phyloP scores from a whole-genome alignment of 148 eudicot species.

The Rhododendron vialii region DNA sequence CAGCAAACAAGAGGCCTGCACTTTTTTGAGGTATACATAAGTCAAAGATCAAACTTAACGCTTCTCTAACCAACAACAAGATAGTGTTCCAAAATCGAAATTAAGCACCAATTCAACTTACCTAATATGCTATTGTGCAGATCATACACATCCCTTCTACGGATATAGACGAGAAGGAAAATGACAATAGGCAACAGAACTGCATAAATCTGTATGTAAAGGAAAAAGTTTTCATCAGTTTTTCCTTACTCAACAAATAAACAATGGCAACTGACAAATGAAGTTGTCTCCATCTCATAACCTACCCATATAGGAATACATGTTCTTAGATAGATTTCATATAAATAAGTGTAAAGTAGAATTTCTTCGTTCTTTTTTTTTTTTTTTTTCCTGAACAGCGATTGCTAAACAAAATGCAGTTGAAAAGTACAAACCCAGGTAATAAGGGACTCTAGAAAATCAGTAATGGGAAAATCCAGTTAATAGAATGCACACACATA shows the following conservation, averaged over 20 bases:
- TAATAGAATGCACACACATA: neutral
- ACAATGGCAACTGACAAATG: neutral
- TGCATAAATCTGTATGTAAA: conserved; percentile 45
- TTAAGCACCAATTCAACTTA: conserved; percentile 11
- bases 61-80: neutral
- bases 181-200: conserved; percentile 56
- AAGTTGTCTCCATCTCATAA: neutral
- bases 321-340: neutral
- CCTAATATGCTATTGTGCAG: conserved; percentile 74
- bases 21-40: neutral
- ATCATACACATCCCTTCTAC: conserved; percentile 66
- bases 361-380: neutral
- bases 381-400: too few relatives aligned
- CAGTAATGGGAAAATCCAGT: neutral
- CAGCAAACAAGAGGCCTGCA: conserved; percentile 63
- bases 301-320: neutral
- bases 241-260: neutral
- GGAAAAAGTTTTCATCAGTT: neutral
- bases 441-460: neutral
- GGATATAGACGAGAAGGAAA: conserved; percentile 45
- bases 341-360: neutral
- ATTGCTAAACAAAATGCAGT: neutral
- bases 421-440: neutral
- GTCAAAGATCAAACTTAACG: neutral
- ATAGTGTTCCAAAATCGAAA: neutral